phyloP scores from a whole-genome alignment of 164 flowering plant species.

The Kalanchoe fedtschenkoi region DNA sequence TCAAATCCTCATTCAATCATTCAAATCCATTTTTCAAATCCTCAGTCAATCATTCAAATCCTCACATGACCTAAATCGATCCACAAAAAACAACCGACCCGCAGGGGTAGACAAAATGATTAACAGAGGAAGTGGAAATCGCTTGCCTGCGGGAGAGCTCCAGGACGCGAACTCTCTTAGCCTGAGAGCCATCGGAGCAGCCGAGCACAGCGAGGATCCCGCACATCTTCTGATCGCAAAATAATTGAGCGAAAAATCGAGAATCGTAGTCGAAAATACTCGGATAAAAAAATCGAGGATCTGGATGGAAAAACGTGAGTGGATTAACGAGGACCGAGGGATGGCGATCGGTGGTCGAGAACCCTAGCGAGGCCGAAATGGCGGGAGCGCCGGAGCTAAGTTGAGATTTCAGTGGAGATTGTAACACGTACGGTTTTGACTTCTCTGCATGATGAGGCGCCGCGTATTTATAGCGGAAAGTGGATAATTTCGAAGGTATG shows the following conservation, averaged over 20 bases:
- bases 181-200: constrained; percentile 70
- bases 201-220: constrained; percentile 78
- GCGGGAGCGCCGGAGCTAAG: neutral
- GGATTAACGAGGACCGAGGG: neutral
- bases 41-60: too few relatives aligned
- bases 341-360: neutral
- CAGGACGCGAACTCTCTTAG: constrained; percentile 69
- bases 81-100: too few relatives aligned
- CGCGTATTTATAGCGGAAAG: neutral
- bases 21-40: too few relatives aligned
- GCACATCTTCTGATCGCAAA: constrained; percentile 35
- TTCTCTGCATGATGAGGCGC: neutral
- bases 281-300: neutral
- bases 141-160: constrained; percentile 91
- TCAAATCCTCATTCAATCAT: too few relatives aligned
- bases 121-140: neutral
- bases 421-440: neutral
- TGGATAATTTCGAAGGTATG: too few relatives aligned
- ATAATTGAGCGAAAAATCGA: neutral
- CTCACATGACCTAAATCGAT: too few relatives aligned
- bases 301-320: neutral
- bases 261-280: too few relatives aligned
- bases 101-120: neutral
- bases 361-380: neutral
- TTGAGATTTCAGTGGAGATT: constrained; percentile 2